Base-by-base conservation (phyloP, 306 rosid genomes). In the Pueraria montana region DNA sequence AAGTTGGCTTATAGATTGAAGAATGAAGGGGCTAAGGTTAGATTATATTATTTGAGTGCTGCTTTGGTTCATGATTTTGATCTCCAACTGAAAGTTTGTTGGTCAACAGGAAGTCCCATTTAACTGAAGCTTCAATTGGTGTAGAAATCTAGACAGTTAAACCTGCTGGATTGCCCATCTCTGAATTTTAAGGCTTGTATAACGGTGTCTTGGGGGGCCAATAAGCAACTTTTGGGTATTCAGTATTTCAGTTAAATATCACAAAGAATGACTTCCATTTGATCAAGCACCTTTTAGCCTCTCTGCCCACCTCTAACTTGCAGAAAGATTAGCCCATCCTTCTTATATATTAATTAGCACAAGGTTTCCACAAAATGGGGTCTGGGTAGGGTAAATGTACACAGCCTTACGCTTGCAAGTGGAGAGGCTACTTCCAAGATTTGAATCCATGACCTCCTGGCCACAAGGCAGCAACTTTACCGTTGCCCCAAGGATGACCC, bases 1-100 rank as follows among this genome's bases (percentile, higher is more conserved):
- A 96, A 96, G 87, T 90, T 94, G 91, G 99, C 99, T 68, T 84
- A 91, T 81, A 92, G 95, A 85, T 84, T 96, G 87, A 96, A 94
- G 90, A 93, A 88, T 27, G 99, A 87, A 82, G 99, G 99, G 79
- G 96, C 89, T 46, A 93, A 94, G 94, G 98, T 96, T 87, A 86
- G 91, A 71, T 48, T 68, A 58, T 46, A 50, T 46, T 84, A 17
- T 80, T 16, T 64, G 80, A 76, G 69, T 49, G 81, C 49, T 83
- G 49, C 77, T 48, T 74, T 77, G 58, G 42, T 71, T 74, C 20
- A 7, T 82, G 55, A 53, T 62, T 56, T 48, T 76, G 77, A 52
- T 80, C 64, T 69, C 49, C 24, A 6, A 45, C 49, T 49, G 56
- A 34, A 32, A 62, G 30, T 65, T 76, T 26, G 59, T 49, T 72